Conservation (phyloP, 2,329 filamentous ascomycete genomes). For the Ascochyta rabiei region DNA sequence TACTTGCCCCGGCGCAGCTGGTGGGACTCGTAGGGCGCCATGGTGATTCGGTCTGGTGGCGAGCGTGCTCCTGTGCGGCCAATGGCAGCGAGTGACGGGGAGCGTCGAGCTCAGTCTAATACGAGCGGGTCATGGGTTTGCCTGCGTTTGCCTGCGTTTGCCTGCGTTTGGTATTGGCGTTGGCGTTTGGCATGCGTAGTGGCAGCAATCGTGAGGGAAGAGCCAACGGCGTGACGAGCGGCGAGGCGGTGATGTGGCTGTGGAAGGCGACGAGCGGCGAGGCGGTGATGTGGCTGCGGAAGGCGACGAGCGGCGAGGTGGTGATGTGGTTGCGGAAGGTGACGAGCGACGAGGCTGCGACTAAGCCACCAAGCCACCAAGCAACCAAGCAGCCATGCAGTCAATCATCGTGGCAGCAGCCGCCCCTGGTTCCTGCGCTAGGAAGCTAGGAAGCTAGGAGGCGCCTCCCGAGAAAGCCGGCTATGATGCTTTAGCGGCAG, state of each 20-base stretch:
- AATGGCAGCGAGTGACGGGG: not conserved
- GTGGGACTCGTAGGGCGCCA: conserved; percentile 39
- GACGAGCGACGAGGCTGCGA: too few relatives aligned
- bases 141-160: conserved; percentile 1
- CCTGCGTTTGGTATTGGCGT: too few relatives aligned
- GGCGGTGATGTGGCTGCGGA: too few relatives aligned
- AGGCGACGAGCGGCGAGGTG: too few relatives aligned
- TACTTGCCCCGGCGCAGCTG: conserved; percentile 48
- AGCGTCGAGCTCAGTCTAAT: conserved; percentile 14
- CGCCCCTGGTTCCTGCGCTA: conserved; percentile 17
- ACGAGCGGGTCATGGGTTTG: conserved; percentile 18
- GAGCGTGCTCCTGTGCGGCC: not conserved
- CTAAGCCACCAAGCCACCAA: too few relatives aligned
- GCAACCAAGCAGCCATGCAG: too few relatives aligned
- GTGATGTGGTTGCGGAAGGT: too few relatives aligned
- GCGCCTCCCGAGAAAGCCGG: conserved; percentile 1
- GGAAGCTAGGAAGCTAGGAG: conserved; percentile 1
- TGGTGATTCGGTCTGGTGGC: conserved; percentile 4
- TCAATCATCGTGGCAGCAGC: conserved; percentile 1
- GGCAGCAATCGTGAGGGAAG: not conserved
- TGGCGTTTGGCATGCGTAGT: conserved; percentile 5
- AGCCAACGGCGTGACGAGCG: not conserved
- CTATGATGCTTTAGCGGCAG: too few relatives aligned
- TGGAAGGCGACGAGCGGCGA: too few relatives aligned
- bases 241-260: not conserved